These are phyloP conservation scores for Kodamaea nitidulidarum DNA, from an alignment of 805 yeast species.

Conservation along the genomic window DNA sequence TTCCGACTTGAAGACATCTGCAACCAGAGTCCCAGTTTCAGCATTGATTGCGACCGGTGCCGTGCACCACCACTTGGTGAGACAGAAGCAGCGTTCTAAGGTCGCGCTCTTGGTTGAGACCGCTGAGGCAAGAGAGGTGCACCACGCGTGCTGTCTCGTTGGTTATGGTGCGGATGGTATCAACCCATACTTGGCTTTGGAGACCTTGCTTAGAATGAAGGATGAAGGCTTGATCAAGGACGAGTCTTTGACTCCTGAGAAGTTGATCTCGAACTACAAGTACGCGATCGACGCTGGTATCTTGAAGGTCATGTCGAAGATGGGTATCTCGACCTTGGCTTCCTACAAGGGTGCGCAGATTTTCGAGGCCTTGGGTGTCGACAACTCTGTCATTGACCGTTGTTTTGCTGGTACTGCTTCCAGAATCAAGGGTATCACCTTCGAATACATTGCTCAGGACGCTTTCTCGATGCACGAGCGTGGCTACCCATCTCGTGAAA, in stretches of 20 bases:
- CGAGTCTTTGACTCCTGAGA: slow-evolving; percentile 50
- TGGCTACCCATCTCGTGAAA: slow-evolving; percentile 78
- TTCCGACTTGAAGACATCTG: slow-evolving; percentile 62
- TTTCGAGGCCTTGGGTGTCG: slow-evolving; percentile 94
- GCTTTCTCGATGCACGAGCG: slow-evolving; percentile 91
- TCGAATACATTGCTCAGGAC: slow-evolving; percentile 94
- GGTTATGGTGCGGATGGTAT: slow-evolving; percentile 98
- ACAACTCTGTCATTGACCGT: slow-evolving; percentile 89
- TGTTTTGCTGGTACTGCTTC: slow-evolving; percentile 98
- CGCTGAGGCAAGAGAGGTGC: slow-evolving; percentile 97
- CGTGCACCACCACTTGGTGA: slow-evolving; percentile 92
- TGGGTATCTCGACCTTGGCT: slow-evolving; percentile 98
- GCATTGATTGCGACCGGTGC: slow-evolving; percentile 94
- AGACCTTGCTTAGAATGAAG: slow-evolving; percentile 81
- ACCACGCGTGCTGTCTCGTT: slow-evolving; percentile 87
- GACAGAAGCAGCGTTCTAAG: slow-evolving; percentile 93
- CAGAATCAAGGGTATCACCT: slow-evolving; percentile 91
- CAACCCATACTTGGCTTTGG: slow-evolving; percentile 90
- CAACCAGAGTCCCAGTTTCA: slow-evolving; percentile 71
- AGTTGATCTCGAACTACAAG: slow-evolving; percentile 73
- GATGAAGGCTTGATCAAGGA: slow-evolving; percentile 65
- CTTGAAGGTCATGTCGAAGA: slow-evolving; percentile 95
- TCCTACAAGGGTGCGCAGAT: slow-evolving; percentile 99
- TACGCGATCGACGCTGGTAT: slow-evolving; percentile 87
- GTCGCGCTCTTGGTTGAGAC: slow-evolving; percentile 90